Evolutionary conservation across 2,329 filamentous ascomycete genomes (phyloP).

Genomic region (Trichophyton verrucosum): DNA sequence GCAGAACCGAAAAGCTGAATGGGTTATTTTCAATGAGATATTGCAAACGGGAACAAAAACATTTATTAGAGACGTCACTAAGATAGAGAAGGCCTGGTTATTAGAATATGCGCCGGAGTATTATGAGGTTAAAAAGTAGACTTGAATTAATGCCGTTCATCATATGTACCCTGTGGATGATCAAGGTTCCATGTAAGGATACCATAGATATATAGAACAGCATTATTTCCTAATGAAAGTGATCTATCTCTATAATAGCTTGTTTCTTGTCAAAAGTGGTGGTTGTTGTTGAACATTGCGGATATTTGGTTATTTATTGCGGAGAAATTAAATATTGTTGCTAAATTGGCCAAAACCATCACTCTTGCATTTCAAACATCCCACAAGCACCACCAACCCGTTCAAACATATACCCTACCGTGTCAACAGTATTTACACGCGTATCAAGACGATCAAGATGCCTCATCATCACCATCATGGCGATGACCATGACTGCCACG

Average conservation of each 20-base stretch:
- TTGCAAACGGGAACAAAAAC: conserved; percentile 80
- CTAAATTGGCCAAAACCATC: too few relatives aligned
- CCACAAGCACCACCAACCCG: background rate
- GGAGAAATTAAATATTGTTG: too few relatives aligned
- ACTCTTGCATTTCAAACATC: background rate
- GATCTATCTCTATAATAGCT: too few relatives aligned
- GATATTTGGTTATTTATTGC: background rate
- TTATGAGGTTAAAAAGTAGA: conserved; percentile 46
- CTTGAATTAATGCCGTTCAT: background rate
- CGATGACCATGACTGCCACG: conserved; percentile 37
- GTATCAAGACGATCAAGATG: background rate
- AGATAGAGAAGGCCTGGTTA: conserved; percentile 86
- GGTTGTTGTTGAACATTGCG: too few relatives aligned
- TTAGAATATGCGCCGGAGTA: conserved; percentile 77
- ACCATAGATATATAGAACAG: too few relatives aligned
- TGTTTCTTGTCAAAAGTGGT: too few relatives aligned
- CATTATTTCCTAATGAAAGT: too few relatives aligned
- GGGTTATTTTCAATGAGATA: conserved; percentile 91
- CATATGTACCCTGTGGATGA: background rate
- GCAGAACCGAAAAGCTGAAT: conserved; percentile 79
- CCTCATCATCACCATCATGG: conserved; percentile 29
- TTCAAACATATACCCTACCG: background rate
- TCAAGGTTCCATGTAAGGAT: too few relatives aligned
- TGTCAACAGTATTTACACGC: background rate
- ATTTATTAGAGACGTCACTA: conserved; percentile 84